These are phyloP conservation scores for Candida insectorum DNA, from an alignment of 805 yeast genomes.

Conservation along the genomic window DNA sequence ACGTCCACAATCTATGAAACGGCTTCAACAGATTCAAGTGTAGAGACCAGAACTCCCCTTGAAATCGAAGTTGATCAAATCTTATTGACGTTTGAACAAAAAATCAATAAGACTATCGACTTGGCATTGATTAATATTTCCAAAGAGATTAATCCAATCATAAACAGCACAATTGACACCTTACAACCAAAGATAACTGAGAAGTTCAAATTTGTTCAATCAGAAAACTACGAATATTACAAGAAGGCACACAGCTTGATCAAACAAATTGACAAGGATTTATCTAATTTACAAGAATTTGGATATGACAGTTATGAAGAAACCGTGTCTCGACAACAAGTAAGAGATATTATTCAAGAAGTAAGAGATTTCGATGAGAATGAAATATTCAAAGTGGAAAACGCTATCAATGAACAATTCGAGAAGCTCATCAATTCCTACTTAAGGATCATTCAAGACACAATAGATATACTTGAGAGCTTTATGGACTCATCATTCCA, in stretches of 20 bases:
- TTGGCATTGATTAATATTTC: constrained; percentile 32
- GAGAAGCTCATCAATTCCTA: constrained; percentile 25
- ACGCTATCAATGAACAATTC: constrained; percentile 23
- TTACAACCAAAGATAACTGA: constrained; percentile 23
- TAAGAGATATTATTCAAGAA: constrained; percentile 30
- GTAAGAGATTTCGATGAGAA: constrained; percentile 22
- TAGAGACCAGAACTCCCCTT: constrained; percentile 9
- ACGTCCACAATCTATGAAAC: constrained; percentile 25
- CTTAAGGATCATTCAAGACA: constrained; percentile 31
- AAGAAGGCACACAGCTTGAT: constrained; percentile 28
- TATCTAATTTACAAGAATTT: constrained; percentile 23
- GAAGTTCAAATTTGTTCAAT: constrained; percentile 26
- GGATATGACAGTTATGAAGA: constrained; percentile 10
- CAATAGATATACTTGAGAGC: constrained; percentile 68
- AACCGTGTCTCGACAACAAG: constrained; percentile 29
- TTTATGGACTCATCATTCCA: constrained; percentile 65
- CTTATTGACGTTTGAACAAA: constrained; percentile 28
- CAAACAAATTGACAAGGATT: constrained; percentile 30
- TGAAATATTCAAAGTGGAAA: constrained; percentile 20
- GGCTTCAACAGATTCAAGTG: neutral
- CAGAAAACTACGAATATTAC: constrained; percentile 25
- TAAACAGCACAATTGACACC: constrained; percentile 20
- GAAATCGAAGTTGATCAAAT: constrained; percentile 25
- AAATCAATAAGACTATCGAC: constrained; percentile 30
- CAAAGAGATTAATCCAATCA: constrained; percentile 26